phyloP scores from a whole-genome alignment of 768 basidiomycete genomes.

The Harrya chromipes region DNA sequence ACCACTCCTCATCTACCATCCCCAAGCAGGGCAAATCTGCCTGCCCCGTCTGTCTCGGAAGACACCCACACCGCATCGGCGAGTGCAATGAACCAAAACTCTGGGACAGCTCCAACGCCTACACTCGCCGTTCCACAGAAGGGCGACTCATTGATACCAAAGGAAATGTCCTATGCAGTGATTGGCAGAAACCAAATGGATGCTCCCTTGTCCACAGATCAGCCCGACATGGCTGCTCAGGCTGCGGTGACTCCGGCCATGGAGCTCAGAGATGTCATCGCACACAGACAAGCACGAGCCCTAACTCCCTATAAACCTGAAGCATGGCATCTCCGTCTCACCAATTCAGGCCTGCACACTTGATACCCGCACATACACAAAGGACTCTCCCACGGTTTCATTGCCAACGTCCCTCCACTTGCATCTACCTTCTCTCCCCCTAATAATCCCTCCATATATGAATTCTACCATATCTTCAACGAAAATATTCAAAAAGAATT shows the following conservation, averaged over 20 bases:
- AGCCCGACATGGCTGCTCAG: background rate
- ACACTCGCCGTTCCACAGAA: no score
- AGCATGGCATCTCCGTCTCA: background rate
- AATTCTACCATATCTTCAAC: background rate
- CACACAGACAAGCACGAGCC: background rate
- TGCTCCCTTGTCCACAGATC: background rate
- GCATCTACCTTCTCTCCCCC: background rate
- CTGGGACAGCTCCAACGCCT: no score
- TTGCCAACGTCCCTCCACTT: background rate
- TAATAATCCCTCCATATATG: background rate
- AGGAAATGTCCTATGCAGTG: background rate
- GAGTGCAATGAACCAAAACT: no score
- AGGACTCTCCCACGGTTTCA: background rate
- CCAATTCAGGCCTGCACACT: rapidly evolving
- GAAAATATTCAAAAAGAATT: background rate
- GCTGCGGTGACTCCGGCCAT: background rate
- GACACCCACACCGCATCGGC: no score
- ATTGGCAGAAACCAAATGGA: background rate
- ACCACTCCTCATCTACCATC: no score
- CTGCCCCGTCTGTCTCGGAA: no score
- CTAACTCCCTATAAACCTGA: background rate
- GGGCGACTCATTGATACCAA: no score
- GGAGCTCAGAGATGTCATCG: background rate
- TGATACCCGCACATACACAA: background rate
- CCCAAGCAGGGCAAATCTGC: no score